phyloP scores from a whole-genome alignment of 345 rosid species.

The Kernera saxatilis region DNA sequence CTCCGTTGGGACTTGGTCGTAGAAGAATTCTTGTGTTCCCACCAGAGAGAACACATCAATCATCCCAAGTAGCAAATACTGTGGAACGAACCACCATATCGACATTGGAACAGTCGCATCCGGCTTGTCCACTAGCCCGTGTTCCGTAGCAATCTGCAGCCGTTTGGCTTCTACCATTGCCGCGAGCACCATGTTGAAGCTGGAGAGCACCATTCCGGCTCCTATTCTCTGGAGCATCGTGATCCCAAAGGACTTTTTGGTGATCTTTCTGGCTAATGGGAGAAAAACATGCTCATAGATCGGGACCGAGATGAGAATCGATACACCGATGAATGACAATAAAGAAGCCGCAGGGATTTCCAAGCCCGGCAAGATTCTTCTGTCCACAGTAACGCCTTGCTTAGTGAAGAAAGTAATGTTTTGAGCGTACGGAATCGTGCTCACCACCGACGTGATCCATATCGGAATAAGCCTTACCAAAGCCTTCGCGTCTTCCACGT shows the following conservation, averaged over 20 bases:
- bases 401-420: slow-evolving; percentile 73
- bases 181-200: slow-evolving; percentile 50
- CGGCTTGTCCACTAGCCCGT: slow-evolving; percentile 49
- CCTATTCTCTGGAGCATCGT: slow-evolving; percentile 83
- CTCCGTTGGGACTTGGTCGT: slow-evolving; percentile 73
- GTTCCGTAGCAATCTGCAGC: slow-evolving; percentile 38
- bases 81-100: slow-evolving; percentile 83
- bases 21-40: slow-evolving; percentile 87
- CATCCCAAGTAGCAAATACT: slow-evolving; percentile 50
- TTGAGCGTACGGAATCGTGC: slow-evolving; percentile 52
- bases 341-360: slow-evolving; percentile 68
- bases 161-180: slow-evolving; percentile 58
- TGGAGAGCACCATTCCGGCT: slow-evolving; percentile 52
- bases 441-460: slow-evolving; percentile 70
- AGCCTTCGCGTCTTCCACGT: slow-evolving; percentile 79
- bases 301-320: slow-evolving; percentile 55
- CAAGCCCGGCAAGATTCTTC: slow-evolving; percentile 49
- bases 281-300: slow-evolving; percentile 62
- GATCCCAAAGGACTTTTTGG: slow-evolving; percentile 59
- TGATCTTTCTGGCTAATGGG: slow-evolving; percentile 50
- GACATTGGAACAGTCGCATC: slow-evolving; percentile 57
- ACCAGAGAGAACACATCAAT: slow-evolving; percentile 60
- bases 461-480: slow-evolving; percentile 66
- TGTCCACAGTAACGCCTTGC: slow-evolving; percentile 68
- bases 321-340: slow-evolving; percentile 54